Evolutionary conservation across 208 protist genomes (phyloP).

Genomic region (Novymonas esmeraldas): DNA sequence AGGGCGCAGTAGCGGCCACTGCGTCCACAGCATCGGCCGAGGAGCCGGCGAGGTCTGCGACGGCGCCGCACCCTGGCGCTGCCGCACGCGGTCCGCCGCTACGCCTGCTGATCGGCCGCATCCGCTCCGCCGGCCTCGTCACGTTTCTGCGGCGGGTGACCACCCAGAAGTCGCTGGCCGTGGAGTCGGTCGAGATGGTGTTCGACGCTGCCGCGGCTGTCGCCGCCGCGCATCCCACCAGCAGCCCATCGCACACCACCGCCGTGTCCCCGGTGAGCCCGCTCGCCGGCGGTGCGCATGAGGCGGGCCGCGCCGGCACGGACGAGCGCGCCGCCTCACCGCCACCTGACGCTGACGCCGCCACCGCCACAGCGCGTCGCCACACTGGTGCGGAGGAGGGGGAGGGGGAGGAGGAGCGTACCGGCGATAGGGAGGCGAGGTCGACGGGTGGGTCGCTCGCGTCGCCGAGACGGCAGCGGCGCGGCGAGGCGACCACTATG

Average conservation of each 20-base stretch:
- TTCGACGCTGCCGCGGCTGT: constrained; percentile 12
- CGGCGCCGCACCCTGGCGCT: background rate
- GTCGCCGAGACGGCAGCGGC: background rate
- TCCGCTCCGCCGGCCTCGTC: constrained; percentile 29
- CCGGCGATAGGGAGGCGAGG: no score
- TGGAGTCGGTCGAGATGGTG: constrained; percentile 30
- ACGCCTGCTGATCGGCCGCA: constrained; percentile 22
- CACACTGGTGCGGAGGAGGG: background rate
- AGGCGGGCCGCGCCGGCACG: background rate
- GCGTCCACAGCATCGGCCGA: no score
- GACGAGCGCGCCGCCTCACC: background rate
- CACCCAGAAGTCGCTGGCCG: constrained; percentile 26
- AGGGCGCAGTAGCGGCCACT: background rate
- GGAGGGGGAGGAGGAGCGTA: background rate
- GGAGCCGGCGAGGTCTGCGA: background rate
- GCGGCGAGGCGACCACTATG: constrained; percentile 7
- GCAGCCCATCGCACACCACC: background rate
- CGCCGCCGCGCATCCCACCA: background rate
- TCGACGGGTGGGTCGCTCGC: background rate
- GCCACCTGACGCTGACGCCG: background rate
- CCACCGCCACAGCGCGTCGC: background rate
- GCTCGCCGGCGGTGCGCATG: background rate
- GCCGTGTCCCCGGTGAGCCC: background rate
- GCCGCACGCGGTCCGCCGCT: constrained; percentile 1
- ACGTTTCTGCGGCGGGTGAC: constrained; percentile 30